phyloP scores from a whole-genome alignment of 2,329 filamentous ascomycete genomes.

The Aspergillus neoniger region DNA sequence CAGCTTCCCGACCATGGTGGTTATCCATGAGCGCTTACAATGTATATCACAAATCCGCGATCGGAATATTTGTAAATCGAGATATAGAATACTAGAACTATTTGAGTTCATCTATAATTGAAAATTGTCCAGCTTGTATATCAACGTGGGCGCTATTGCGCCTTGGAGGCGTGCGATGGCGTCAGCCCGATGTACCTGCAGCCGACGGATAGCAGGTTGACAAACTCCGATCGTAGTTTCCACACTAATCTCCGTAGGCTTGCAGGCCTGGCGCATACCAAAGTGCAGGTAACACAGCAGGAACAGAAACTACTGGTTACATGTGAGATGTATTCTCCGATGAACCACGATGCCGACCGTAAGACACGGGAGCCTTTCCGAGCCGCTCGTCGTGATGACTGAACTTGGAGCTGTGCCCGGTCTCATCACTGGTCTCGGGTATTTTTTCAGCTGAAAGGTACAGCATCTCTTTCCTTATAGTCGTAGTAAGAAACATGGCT shows the following conservation, averaged over 20 bases:
- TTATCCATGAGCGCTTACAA: background rate
- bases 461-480: no score
- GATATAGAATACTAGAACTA: background rate
- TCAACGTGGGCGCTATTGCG: background rate
- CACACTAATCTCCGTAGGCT: background rate
- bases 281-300: no score
- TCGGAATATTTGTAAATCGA: background rate
- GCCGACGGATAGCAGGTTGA: background rate
- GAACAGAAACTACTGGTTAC: no score
- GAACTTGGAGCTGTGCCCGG: no score
- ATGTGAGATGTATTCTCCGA: no score
- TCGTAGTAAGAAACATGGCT: no score
- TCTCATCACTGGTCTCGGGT: no score
- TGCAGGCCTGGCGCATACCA: background rate
- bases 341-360: no score
- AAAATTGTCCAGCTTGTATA: background rate
- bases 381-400: no score
- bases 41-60: background rate
- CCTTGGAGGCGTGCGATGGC: background rate
- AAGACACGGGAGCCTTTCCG: no score
- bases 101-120: accelerated
- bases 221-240: background rate
- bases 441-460: no score
- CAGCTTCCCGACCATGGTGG: no score
- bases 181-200: background rate